phyloP scores from a whole-genome alignment of 352 stramenopile genomes.

The Phytophthora europaea region DNA sequence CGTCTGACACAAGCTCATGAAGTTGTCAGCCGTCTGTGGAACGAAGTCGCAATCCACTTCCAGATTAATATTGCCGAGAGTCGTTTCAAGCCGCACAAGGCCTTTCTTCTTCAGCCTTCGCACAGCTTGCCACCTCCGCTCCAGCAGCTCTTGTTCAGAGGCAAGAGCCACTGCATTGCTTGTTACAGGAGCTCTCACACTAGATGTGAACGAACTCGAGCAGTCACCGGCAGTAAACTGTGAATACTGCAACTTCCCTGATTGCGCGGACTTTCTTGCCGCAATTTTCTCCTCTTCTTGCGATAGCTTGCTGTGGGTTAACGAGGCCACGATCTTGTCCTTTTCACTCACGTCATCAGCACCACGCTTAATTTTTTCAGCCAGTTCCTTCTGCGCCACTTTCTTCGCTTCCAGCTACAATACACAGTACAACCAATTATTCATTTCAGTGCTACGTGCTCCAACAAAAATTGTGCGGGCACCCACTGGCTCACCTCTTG shows the following conservation, averaged over 20 bases:
- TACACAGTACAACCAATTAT: neutral
- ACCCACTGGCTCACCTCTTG: constrained; percentile 55
- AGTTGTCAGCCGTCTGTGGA: constrained; percentile 97
- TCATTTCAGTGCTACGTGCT: neutral
- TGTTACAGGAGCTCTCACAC: constrained; percentile 82
- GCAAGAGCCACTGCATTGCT: constrained; percentile 60
- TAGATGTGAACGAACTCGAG: constrained; percentile 97
- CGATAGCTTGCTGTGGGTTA: constrained; percentile 61
- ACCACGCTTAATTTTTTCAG: constrained; percentile 68
- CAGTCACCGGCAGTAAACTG: constrained; percentile 91
- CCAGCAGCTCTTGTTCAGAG: constrained; percentile 67
- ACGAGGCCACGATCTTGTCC: constrained; percentile 79
- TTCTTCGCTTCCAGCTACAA: constrained; percentile 74
- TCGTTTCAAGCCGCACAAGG: constrained; percentile 97
- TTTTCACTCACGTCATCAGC: constrained; percentile 73
- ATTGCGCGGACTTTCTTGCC: constrained; percentile 17
- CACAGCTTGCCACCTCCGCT: constrained; percentile 89
- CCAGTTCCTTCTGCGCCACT: constrained; percentile 69
- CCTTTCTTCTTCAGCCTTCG: constrained; percentile 96
- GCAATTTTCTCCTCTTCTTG: constrained; percentile 25
- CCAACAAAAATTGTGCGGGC: neutral
- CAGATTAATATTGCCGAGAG: constrained; percentile 95
- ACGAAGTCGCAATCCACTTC: constrained; percentile 98
- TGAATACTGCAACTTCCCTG: constrained; percentile 69
- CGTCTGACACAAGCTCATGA: constrained; percentile 94